Conservation (phyloP, 805 yeast genomes). For the Ogataea ganodermae region DNA sequence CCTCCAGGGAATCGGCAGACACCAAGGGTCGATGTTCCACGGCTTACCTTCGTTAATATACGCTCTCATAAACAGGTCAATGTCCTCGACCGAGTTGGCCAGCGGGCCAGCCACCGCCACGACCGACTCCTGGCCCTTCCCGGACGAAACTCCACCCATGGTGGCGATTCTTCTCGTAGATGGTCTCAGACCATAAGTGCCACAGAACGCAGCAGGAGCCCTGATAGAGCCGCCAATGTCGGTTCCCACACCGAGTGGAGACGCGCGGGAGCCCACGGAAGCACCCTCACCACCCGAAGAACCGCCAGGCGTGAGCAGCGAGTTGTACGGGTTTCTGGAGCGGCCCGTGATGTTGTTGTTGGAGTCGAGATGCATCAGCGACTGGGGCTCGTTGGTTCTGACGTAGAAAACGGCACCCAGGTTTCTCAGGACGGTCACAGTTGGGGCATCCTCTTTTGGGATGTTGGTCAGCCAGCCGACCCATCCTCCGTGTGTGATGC, state of each 20-base stretch:
- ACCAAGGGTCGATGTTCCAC: constrained; percentile 51
- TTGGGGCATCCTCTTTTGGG: constrained; percentile 47
- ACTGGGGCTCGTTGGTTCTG: constrained; percentile 69
- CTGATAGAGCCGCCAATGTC: constrained; percentile 76
- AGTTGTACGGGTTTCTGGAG: constrained; percentile 59
- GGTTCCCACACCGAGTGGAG: constrained; percentile 65
- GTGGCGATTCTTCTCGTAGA: constrained; percentile 54
- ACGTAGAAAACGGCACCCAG: constrained; percentile 65
- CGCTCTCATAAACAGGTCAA: constrained; percentile 65
- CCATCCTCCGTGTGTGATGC: constrained; percentile 60
- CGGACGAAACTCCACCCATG: constrained; percentile 52
- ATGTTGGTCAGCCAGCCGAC: constrained; percentile 53
- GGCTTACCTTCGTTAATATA: constrained; percentile 66
- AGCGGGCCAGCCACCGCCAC: constrained; percentile 70
- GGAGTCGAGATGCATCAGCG: constrained; percentile 69
- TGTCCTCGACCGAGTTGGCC: constrained; percentile 62
- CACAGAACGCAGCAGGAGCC: constrained; percentile 66
- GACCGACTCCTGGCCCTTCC: constrained; percentile 66
- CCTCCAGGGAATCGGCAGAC: constrained; percentile 56
- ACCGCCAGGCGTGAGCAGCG: constrained; percentile 66
- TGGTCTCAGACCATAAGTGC: constrained; percentile 64
- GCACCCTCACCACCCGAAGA: constrained; percentile 77
- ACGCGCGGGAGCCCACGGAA: constrained; percentile 56
- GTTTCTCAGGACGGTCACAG: constrained; percentile 47
- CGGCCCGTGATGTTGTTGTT: constrained; percentile 60